Conservation (phyloP, 371 early-diverging fungal genomes). For the Smittium culicis region DNA sequence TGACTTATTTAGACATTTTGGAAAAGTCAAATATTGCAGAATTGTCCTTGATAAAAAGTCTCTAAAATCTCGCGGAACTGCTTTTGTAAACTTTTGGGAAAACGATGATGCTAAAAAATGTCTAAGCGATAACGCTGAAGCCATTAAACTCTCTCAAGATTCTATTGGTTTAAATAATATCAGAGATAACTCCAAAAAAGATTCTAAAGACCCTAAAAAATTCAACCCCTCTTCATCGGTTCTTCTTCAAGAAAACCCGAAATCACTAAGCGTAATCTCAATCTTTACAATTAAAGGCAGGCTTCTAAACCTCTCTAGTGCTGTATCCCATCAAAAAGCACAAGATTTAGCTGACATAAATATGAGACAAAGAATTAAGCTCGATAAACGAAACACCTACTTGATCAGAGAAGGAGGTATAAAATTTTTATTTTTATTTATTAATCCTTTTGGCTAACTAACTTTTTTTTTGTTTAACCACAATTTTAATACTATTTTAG, state of each 20-base stretch:
- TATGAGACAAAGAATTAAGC: constrained; percentile 39
- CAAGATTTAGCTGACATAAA: constrained; percentile 47
- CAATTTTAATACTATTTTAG: too few species aligned
- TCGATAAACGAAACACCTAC: constrained; percentile 71
- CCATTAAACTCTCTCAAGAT: constrained; percentile 34
- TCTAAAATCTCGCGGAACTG: constrained; percentile 76
- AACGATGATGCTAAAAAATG: constrained; percentile 57
- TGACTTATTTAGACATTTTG: constrained; percentile 40
- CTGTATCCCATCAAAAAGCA: constrained; percentile 62
- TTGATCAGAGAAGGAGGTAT: constrained; percentile 46
- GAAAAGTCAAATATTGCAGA: constrained; percentile 64
- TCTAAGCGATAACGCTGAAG: constrained; percentile 46
- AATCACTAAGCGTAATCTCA: constrained; percentile 34
- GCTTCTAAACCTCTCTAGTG: constrained; percentile 60
- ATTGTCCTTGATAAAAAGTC: constrained; percentile 69
- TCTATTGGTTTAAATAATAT: constrained; percentile 33
- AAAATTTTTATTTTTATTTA: too few species aligned
- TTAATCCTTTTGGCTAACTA: too few species aligned
- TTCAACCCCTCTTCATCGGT: constrained; percentile 40
- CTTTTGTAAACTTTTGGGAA: constrained; percentile 74
- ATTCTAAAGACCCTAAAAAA: constrained; percentile 40
- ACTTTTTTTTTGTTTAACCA: too few species aligned
- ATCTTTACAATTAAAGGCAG: constrained; percentile 66
- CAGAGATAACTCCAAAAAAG: constrained; percentile 50
- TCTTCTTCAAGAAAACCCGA: constrained; percentile 49